Evolutionary conservation across 768 basidiomycete genomes (phyloP).

Genomic region (Suillus variegatus): DNA sequence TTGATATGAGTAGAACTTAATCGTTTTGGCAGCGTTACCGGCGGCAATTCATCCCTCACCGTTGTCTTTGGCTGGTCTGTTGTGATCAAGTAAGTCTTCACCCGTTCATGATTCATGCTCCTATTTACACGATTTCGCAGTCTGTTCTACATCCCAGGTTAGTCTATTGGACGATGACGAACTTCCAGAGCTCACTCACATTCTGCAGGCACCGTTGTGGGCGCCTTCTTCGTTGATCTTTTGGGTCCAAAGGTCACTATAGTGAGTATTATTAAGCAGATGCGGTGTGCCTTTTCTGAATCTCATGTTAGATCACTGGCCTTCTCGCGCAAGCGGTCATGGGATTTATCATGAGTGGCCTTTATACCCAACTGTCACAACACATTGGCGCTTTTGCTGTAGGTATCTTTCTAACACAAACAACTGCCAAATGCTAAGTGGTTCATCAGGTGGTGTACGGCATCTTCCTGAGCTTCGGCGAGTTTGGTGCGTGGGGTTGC

Average conservation of each 20-base stretch:
- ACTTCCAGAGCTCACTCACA: constrained; percentile 16
- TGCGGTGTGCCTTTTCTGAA: background rate
- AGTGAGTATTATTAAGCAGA: constrained; percentile 39
- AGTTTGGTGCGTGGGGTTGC: constrained; percentile 53
- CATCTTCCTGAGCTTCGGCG: constrained; percentile 87
- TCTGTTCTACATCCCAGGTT: constrained; percentile 68
- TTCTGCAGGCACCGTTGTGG: constrained; percentile 56
- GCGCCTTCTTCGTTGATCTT: constrained; percentile 76
- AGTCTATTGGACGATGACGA: background rate
- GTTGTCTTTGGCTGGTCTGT: constrained; percentile 84
- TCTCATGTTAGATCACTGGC: constrained; percentile 55
- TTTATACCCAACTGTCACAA: constrained; percentile 60
- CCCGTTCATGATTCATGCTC: constrained; percentile 35
- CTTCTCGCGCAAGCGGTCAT: constrained; percentile 67
- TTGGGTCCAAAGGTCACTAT: constrained; percentile 77
- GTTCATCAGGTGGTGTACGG: constrained; percentile 74
- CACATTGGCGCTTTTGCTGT: constrained; percentile 79
- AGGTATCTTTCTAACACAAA: constrained; percentile 20
- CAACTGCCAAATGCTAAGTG: background rate
- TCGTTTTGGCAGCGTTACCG: constrained; percentile 52
- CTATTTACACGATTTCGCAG: constrained; percentile 32
- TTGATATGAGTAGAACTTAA: background rate
- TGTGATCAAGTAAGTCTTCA: constrained; percentile 67
- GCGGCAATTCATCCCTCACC: constrained; percentile 47
- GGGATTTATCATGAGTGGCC: constrained; percentile 90